phyloP scores from a whole-genome alignment of 139 green algal species.

The Chloropicon primus region DNA sequence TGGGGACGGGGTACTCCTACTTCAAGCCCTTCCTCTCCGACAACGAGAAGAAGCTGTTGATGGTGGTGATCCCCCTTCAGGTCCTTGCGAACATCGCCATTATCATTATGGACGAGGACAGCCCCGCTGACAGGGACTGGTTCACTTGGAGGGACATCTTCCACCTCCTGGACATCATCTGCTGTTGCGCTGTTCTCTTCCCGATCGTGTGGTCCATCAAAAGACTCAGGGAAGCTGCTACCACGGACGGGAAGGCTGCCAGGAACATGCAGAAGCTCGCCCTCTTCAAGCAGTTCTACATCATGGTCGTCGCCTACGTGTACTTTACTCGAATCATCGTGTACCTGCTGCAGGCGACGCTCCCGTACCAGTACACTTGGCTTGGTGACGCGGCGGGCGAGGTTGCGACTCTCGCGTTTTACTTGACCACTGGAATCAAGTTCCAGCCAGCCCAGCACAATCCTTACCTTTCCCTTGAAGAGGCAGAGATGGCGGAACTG shows the following conservation, averaged over 20 bases:
- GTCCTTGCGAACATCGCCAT: slow-evolving; percentile 88
- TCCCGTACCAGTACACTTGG: slow-evolving; percentile 66
- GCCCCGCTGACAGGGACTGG: slow-evolving; percentile 55
- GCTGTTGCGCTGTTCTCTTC: slow-evolving; percentile 96
- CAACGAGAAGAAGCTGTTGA: slow-evolving; percentile 64
- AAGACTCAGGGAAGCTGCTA: slow-evolving; percentile 52
- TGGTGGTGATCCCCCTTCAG: slow-evolving; percentile 83
- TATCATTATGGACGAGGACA: slow-evolving; percentile 77
- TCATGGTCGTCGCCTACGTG: slow-evolving; percentile 78
- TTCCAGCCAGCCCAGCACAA: slow-evolving; percentile 59
- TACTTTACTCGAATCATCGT: slow-evolving; percentile 99
- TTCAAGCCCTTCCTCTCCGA: slow-evolving; percentile 87
- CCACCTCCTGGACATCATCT: slow-evolving; percentile 93
- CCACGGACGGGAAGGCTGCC: slow-evolving; percentile 40
- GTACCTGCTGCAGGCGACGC: slow-evolving; percentile 69
- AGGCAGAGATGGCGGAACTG: slow-evolving; percentile 18
- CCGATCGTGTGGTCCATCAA: slow-evolving; percentile 97
- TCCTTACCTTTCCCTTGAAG: slow-evolving; percentile 59
- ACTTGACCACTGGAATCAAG: slow-evolving; percentile 59
- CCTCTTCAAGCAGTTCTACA: slow-evolving; percentile 92
- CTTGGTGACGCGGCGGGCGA: slow-evolving; percentile 45
- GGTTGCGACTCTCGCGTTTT: slow-evolving; percentile 78
- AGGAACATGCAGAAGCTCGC: slow-evolving; percentile 70
- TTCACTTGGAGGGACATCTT: slow-evolving; percentile 90
- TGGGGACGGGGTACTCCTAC: slow-evolving; percentile 88